Evolutionary conservation across 2,329 filamentous ascomycete species (phyloP), one percentile per base, ranked within the genome.

Genomic region (Calonectria henricotiae): DNA sequence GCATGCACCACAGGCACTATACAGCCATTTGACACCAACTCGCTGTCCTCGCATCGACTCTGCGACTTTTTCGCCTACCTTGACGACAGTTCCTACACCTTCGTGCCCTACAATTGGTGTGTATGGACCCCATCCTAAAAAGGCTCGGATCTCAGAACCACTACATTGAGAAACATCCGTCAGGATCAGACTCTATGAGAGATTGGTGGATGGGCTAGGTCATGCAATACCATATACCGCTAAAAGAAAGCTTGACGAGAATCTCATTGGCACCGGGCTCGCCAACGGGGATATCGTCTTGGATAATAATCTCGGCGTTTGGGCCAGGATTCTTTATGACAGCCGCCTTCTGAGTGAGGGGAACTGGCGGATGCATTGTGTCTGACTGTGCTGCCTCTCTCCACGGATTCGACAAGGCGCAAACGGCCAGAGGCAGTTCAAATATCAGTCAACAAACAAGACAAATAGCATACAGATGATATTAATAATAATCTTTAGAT

Each of bases 1-100:
- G 32, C 84, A 86, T 4, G 72, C 27, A 0, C 79, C 79, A 25
- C 84, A 86, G 1, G 83, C 82, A 5, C 80, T 83, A 70, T 82
- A 85, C 0, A 86, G 77, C 84, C 84, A 86, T 69, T 85, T 85
- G 0, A 86, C 79, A 0, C 84, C 84, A 0, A 86, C 84, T 2
- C 82, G 69, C 23, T 80, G 80, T 1, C 76, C 76, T 5, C 85
- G 35, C 3, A 85, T 25, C 0, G 67, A 70, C 0, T 70, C 7
- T 0, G 78, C 67, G 0, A 80, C 83, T 0, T 67, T 66, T 0
- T 77, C 37, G 0, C 84, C 84, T 0, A 82, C 11, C 20, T 76
- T 76, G 2, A 80, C 77, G 1, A 82, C 76, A 0, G 25, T 73
- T 3, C 80, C 80, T 0, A 82, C 71, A 0, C 80, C 80, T 68